phyloP scores from a whole-genome alignment of 768 basidiomycete species.

The Naganishia antarctica region DNA sequence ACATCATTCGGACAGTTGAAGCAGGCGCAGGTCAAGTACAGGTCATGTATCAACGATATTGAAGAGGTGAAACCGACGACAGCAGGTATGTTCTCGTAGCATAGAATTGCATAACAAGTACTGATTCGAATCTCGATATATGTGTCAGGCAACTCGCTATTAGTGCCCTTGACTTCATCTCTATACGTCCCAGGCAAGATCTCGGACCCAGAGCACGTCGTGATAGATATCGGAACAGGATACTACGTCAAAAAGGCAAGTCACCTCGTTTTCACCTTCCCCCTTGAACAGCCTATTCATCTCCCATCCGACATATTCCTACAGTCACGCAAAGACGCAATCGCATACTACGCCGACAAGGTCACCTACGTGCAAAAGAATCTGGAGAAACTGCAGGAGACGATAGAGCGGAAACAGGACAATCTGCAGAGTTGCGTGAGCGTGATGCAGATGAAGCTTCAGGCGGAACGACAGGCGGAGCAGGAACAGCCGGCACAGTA shows the following conservation, averaged over 20 bases:
- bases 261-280: not conserved
- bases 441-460: constrained; percentile 65
- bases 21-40: constrained; percentile 88
- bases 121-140: not conserved
- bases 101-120: not conserved
- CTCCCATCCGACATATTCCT: too few relatives aligned
- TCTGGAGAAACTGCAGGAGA: constrained; percentile 78
- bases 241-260: constrained; percentile 91
- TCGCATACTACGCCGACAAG: constrained; percentile 74
- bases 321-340: constrained; percentile 74
- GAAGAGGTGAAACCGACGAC: constrained; percentile 68
- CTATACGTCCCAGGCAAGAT: constrained; percentile 92
- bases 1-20: constrained; percentile 88
- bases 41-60: constrained; percentile 74
- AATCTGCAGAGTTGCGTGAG: constrained; percentile 70
- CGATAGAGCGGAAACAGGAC: constrained; percentile 85
- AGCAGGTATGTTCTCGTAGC: constrained; percentile 39
- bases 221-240: constrained; percentile 92
- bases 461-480: constrained; percentile 45
- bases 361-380: constrained; percentile 75
- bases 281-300: not conserved
- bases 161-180: constrained; percentile 90
- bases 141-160: constrained; percentile 70
- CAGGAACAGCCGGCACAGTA: constrained; percentile 25
- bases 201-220: constrained; percentile 73